Base-by-base conservation (phyloP, 257 asterid species). In the Solanum sejunctum region DNA sequence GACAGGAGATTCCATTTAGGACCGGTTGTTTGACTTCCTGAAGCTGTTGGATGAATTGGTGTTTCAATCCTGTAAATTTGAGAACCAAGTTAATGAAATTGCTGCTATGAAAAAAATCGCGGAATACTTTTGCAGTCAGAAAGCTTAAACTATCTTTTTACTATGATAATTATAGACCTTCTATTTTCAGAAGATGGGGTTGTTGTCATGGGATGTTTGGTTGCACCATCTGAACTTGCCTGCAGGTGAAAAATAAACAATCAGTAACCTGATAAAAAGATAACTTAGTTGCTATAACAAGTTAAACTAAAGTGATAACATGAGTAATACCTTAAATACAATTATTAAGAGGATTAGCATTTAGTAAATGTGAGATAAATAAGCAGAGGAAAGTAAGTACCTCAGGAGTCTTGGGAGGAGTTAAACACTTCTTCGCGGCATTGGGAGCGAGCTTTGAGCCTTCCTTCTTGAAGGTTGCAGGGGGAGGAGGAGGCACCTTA, bases 1-100 rank as follows among this genome's bases (percentile, higher is more conserved):
- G 99, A 90, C 82, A 93, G 84, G 79, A 92, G 81, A 85, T 91
- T 91, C 97, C 99, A 91, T 86, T 91, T 94, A 41, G 93, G 93
- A 73, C 93, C 92, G 41, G 90, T 56, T 72, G 96, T 90, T 93
- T 92, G 92, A 90, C 90, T 91, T 86, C 97, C 93, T 32, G 88
- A 85, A 47, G 88, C 91, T 20, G 91, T 49, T 13, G 93, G 84
- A 84, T 91, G 90, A 84, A 21, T 86, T 13, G 95, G 91, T 32
- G 93, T 84, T 86, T 85, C 85, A 81, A 75, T 86, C 92, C 99
- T 95, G 95, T 16, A 56, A 85, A 36, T 84, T 26, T 70, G 41
- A 16, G 21, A 0, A 51, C 47, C 6, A 51, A 51, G 47, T 51
- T 51, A 75, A 16, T 49, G 63, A 45, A 23, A 63, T 26, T 51